Evolutionary conservation across 2,329 filamentous ascomycete species (phyloP), one percentile per base, ranked within the genome.

Genomic region (Teratosphaeria epicoccoides): DNA sequence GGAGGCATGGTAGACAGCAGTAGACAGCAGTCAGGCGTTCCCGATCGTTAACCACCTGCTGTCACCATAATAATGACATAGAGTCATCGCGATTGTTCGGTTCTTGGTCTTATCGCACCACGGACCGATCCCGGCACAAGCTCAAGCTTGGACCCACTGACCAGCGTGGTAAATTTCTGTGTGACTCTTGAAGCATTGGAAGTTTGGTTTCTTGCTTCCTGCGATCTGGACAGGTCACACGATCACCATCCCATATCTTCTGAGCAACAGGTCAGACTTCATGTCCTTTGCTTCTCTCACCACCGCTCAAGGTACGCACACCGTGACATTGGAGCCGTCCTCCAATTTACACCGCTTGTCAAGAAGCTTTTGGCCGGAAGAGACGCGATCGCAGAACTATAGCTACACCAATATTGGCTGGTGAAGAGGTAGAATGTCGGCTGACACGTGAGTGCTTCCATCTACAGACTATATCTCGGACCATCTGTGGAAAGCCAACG

Each of bases 401-500:
- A 17, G 17, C 28, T 17, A 40, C n/a, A 40, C n/a, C 33, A 40
- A 9, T 40, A 7, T 40, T 22, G 33, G 3, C 14, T 14, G 10
- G 6, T 20, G 33, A n/a, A 6, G 9, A 17, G 7, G 6, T 17
- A 9, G 33, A 20, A 20, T 17, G 3, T 20, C 7, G 9, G 33
- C 33, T 40, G 33, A 40, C 33, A n/a, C 33, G 20, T 40, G 17
- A 20, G 33, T 40, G n/a, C n/a, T n/a, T 22, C 14, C 4, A 10
- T 7, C 12, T 22, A 40, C 49, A 80, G 79, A 82, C 73, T 82
- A 83, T 71, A 82, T 83, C 73, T 82, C 79, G 76, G 80, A 83
- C 74, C 80, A 83, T 73, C 76, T 83, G 70, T 83, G 80, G 80
- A 83, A 83, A 74, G 78, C 80, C 63, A 80, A 78, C 66, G 76